Conservation (phyloP, 441 rosid genomes). For the Corymbia calophylla region DNA sequence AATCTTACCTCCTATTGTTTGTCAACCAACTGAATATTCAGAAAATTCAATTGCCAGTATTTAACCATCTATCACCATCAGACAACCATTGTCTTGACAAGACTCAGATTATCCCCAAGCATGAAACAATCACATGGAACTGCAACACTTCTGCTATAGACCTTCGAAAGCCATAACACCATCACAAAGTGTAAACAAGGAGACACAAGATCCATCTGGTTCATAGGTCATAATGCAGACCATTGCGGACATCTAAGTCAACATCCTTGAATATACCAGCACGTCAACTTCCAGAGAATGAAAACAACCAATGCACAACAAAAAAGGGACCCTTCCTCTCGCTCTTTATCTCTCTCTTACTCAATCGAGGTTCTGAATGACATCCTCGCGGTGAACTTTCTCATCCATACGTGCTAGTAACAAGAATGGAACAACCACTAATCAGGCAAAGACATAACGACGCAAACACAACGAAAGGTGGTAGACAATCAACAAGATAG, state of each 20-base stretch:
- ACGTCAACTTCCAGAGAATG: background rate
- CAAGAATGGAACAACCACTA: background rate
- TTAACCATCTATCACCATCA: background rate
- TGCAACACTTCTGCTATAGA: background rate
- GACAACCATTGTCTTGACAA: background rate
- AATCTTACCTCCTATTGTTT: background rate
- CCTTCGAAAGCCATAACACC: background rate
- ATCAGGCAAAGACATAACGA: background rate
- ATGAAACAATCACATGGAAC: background rate
- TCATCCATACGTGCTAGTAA: background rate
- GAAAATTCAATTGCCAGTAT: background rate
- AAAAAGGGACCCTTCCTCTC: background rate
- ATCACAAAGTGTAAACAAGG: background rate
- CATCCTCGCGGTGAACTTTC: background rate
- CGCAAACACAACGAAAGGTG: background rate
- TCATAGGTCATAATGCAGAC: background rate
- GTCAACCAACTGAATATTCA: background rate
- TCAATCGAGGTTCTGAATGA: background rate
- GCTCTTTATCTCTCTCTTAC: background rate
- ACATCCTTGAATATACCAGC: background rate
- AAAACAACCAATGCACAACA: background rate
- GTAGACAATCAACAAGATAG: background rate
- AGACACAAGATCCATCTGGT: background rate
- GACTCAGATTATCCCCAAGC: background rate
- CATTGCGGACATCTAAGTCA: background rate